Evolutionary conservation across 352 stramenopile species (phyloP).

Genomic region (Globisporangium parvum): DNA sequence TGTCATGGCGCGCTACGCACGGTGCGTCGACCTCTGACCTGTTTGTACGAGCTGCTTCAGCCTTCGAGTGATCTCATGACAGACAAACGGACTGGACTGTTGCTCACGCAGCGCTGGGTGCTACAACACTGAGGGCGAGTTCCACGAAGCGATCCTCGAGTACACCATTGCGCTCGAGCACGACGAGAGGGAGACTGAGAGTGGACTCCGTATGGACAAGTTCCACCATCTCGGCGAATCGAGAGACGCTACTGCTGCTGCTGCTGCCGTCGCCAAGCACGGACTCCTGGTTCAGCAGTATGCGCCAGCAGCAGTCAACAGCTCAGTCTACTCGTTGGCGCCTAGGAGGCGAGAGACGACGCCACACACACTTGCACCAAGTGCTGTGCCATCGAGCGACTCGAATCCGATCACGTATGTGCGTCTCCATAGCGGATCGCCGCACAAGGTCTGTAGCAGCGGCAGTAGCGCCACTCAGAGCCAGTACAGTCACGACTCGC

Average conservation of each 20-base stretch:
- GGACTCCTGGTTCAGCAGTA: background rate
- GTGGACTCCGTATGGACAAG: conserved; percentile 17
- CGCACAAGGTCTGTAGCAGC: background rate
- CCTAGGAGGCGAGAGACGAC: background rate
- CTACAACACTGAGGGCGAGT: conserved; percentile 66
- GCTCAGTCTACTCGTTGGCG: background rate
- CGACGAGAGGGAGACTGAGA: conserved; percentile 46
- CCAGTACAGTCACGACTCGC: background rate
- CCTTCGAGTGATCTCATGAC: background rate
- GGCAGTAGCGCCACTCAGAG: background rate
- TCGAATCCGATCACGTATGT: background rate
- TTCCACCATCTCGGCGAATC: conserved; percentile 18
- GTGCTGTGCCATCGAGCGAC: background rate
- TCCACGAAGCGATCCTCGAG: conserved; percentile 66
- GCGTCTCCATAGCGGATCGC: conserved; percentile 1
- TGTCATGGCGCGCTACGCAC: conserved; percentile 73
- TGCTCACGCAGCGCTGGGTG: conserved; percentile 37
- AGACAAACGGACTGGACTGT: background rate
- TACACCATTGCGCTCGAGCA: conserved; percentile 66
- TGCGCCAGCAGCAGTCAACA: background rate
- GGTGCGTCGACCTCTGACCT: conserved; percentile 10
- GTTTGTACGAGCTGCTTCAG: background rate
- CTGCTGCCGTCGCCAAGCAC: background rate
- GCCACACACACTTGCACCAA: background rate
- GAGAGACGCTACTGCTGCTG: background rate